Evolutionary conservation across 1,284 basidiomycete species (phyloP).

Genomic region (Cutaneotrichosporon mucoides): DNA sequence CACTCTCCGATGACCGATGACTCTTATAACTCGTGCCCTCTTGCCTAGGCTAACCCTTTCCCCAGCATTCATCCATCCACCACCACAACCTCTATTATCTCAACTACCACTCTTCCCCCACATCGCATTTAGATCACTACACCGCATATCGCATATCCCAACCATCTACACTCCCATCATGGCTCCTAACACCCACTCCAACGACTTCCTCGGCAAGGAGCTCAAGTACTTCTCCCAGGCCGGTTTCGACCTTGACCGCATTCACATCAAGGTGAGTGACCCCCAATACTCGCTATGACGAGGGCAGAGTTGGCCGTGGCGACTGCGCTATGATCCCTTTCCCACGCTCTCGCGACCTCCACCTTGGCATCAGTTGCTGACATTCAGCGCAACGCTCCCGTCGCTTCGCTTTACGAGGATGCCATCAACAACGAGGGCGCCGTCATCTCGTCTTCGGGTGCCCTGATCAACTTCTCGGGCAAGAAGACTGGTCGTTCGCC

Average conservation of each 20-base stretch:
- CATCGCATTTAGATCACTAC: slow-evolving; percentile 9
- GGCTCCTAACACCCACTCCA: slow-evolving; percentile 37
- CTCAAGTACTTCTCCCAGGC: slow-evolving; percentile 98
- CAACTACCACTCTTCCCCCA: not conserved
- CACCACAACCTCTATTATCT: not conserved
- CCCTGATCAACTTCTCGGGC: slow-evolving; percentile 98
- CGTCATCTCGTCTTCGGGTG: slow-evolving; percentile 92
- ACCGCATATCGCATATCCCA: slow-evolving; percentile 2
- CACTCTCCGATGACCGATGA: not conserved
- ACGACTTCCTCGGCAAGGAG: slow-evolving; percentile 72
- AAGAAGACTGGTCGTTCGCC: slow-evolving; percentile 99
- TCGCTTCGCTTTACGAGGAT: slow-evolving; percentile 95
- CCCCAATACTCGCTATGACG: no score
- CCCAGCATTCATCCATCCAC: slow-evolving; percentile 5
- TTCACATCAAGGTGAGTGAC: slow-evolving; percentile 50
- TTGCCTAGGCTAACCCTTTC: not conserved
- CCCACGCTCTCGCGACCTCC: no score
- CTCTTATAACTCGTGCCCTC: not conserved
- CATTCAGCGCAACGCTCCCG: slow-evolving; percentile 85
- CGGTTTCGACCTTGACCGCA: slow-evolving; percentile 82
- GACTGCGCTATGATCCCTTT: no score
- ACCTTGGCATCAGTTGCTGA: not conserved
- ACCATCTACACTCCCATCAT: slow-evolving; percentile 21
- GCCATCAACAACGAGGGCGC: slow-evolving; percentile 97
- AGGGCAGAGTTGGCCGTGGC: no score